Conservation (phyloP, 1,284 basidiomycete species). For the Moesziomyces antarcticus region DNA sequence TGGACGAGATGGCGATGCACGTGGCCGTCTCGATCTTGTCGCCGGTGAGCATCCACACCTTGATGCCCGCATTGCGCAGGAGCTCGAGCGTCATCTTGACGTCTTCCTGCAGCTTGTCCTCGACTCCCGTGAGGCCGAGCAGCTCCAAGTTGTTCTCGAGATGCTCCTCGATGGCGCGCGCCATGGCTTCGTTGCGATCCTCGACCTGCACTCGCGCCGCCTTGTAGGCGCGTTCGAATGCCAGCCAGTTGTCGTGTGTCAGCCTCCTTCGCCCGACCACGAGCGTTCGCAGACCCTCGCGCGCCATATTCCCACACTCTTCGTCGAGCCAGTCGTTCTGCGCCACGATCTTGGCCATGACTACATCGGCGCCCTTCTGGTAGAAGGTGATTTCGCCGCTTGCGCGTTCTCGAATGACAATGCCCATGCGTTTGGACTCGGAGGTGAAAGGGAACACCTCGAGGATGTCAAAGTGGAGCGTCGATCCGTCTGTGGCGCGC, state of each 20-base stretch:
- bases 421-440: constrained; percentile 99
- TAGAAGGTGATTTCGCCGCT: constrained; percentile 86
- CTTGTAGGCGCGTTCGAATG: constrained; percentile 81
- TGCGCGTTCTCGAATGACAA: constrained; percentile 83
- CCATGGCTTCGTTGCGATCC: constrained; percentile 80
- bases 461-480: constrained; percentile 82
- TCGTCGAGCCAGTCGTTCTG: constrained; percentile 99
- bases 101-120: constrained; percentile 97
- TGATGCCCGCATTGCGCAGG: constrained; percentile 93
- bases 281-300: constrained; percentile 92
- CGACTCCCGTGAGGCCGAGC: constrained; percentile 93
- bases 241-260: constrained; percentile 76
- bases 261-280: constrained; percentile 88
- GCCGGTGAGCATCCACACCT: constrained; percentile 99
- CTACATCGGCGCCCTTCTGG: constrained; percentile 97
- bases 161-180: constrained; percentile 77
- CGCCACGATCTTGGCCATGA: constrained; percentile 93
- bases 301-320: constrained; percentile 97
- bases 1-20: constrained; percentile 97
- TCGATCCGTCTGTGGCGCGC: constrained; percentile 45
- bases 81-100: constrained; percentile 93
- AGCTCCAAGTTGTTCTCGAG: constrained; percentile 91
- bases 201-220: constrained; percentile 78
- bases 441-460: constrained; percentile 97
- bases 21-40: constrained; percentile 99